phyloP scores from a whole-genome alignment of 805 yeast species.

The Cyberlindnera euphorbiae region DNA sequence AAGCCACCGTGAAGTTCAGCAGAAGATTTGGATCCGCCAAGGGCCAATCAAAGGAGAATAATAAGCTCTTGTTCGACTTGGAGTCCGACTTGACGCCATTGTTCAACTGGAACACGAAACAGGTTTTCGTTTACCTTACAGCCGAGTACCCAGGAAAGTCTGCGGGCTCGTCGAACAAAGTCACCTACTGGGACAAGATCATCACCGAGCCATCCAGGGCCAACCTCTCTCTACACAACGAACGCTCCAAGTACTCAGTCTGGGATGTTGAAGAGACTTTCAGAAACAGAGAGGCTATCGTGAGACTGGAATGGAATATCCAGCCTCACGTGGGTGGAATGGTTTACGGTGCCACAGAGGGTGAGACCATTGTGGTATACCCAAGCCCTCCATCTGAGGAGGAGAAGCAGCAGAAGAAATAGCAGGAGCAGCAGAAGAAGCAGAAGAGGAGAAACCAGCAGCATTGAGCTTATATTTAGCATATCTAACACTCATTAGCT shows the following conservation, averaged over 20 bases:
- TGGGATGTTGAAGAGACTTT: conserved; percentile 73
- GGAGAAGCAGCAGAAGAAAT: conserved; percentile 9
- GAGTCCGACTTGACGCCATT: conserved; percentile 69
- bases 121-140: conserved; percentile 85
- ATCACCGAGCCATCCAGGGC: conserved; percentile 59
- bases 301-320: conserved; percentile 81
- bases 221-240: conserved; percentile 42
- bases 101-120: conserved; percentile 97
- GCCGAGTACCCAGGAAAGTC: conserved; percentile 61
- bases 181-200: conserved; percentile 90
- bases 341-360: conserved; percentile 54
- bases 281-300: conserved; percentile 57
- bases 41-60: conserved; percentile 71
- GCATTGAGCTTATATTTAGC: neutral
- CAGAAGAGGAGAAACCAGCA: conserved; percentile 1
- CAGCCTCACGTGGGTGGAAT: conserved; percentile 89
- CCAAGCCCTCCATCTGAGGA: conserved; percentile 15
- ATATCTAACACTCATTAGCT: neutral
- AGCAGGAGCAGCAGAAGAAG: conserved; percentile 11
- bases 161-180: conserved; percentile 47
- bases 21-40: conserved; percentile 63
- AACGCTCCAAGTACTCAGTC: conserved; percentile 71
- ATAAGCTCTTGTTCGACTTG: conserved; percentile 66
- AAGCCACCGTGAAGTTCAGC: conserved; percentile 45
- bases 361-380: conserved; percentile 19